Evolutionary conservation across 495 filamentous ascomycete genomes (phyloP), one percentile per base, ranked within the genome.

Genomic region (Talaromyces liani): DNA sequence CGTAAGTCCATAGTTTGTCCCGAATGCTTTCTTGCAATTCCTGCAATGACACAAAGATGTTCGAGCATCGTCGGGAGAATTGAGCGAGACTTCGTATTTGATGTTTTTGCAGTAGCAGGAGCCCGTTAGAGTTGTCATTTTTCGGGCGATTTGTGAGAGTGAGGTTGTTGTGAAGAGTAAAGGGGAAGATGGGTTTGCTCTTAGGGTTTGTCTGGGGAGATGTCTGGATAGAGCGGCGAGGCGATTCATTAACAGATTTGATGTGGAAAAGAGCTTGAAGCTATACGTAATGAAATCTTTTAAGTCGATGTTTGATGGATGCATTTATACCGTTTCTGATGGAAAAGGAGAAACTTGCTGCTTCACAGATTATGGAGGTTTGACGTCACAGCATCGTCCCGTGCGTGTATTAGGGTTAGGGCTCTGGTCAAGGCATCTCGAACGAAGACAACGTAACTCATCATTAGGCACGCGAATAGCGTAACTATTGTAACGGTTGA

Each of bases 21-120:
- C 86, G 61, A 88, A 88, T 22, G 85, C 86, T 73, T 85, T 84
- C 73, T 78, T 84, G 75, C 86, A 88, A 70, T 83, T 88, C 24
- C 68, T 64, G 69, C 87, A 89, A 70, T 90, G 86, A 69, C 86
- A 89, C 33, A 90, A 72, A 0, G 82, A 85, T 0, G 85, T 88
- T 51, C 86, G 78, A 0, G 86, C 85, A 24, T 86, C 80, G n/a
- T 84, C 76, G 0, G 75, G 70, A 0, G 81, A 82, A 12, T 59
- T 65, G 3, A 85, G 72, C 2, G 72, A 65, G 41, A 86, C 66
- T 18, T 76, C 66, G 59, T 84, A 85, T 57, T 76, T 68, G 56
- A 85, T 71, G 14, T 71, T 71, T 54, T 72, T 70, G 61, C 83
- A 85, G 66, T 71, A 77, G 67, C 82, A 85, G 18, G 78, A 79